These are phyloP conservation scores for Ustanciosporium gigantosporum DNA, from an alignment of 1,284 basidiomycete species.

Conservation along the genomic window DNA sequence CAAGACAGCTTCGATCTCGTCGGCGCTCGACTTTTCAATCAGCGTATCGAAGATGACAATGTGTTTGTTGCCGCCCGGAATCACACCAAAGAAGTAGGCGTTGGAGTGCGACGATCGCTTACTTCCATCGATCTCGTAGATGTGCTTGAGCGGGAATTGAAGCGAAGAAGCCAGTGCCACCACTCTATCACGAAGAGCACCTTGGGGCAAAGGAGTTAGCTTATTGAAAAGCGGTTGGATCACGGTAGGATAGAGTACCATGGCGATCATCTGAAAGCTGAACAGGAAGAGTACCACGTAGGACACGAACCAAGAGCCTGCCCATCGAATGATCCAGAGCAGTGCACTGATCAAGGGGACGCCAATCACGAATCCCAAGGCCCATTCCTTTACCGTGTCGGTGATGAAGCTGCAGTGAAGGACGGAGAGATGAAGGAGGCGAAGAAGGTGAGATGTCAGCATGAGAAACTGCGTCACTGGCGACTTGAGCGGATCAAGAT, in stretches of 20 bases:
- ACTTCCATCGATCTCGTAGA: constrained; percentile 96
- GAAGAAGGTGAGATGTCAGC: not conserved
- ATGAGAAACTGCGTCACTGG: no score
- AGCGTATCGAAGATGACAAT: constrained; percentile 95
- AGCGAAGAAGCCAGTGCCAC: constrained; percentile 64
- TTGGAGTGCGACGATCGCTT: constrained; percentile 93
- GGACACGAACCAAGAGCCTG: constrained; percentile 66
- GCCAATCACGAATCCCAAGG: constrained; percentile 75
- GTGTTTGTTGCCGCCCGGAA: constrained; percentile 58
- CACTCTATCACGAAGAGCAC: constrained; percentile 52
- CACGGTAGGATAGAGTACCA: constrained; percentile 66
- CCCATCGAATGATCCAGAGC: constrained; percentile 87
- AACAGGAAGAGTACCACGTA: constrained; percentile 56
- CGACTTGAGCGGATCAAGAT: no score
- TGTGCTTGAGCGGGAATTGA: constrained; percentile 87
- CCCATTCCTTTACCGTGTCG: constrained; percentile 80
- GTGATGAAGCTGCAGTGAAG: constrained; percentile 66
- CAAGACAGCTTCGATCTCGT: constrained; percentile 63
- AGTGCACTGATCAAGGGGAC: constrained; percentile 84
- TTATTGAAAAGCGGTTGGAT: constrained; percentile 98
- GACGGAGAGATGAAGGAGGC: not conserved
- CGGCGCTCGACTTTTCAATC: constrained; percentile 82
- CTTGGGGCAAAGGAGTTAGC: constrained; percentile 74
- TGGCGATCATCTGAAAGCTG: constrained; percentile 73
- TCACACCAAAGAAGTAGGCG: constrained; percentile 66